Evolutionary conservation across 2,329 filamentous ascomycete genomes (phyloP).

Genomic region (Exophiala sideris): DNA sequence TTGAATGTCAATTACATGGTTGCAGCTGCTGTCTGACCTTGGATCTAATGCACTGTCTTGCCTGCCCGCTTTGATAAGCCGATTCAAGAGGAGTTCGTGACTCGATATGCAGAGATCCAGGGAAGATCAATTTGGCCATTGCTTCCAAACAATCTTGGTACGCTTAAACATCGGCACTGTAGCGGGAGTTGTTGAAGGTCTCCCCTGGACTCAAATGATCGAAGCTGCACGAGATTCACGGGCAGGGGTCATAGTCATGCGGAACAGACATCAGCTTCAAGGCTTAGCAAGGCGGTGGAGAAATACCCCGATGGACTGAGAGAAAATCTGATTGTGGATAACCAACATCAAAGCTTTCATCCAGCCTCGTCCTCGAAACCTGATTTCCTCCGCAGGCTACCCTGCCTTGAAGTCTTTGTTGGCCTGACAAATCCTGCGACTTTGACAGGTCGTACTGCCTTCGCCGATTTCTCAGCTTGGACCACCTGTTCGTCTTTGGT

Average conservation of each 20-base stretch:
- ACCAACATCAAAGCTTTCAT: background rate
- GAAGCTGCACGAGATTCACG: background rate
- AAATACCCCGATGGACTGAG: conserved; percentile 2
- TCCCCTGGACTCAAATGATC: background rate
- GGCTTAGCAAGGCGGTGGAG: conserved; percentile 1
- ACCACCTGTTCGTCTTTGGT: conserved; percentile 24
- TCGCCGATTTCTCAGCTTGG: conserved; percentile 21
- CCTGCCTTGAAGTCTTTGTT: conserved; percentile 4
- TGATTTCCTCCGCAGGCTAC: background rate
- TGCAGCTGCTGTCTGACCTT: background rate
- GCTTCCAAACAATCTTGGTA: background rate
- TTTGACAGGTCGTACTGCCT: conserved; percentile 20
- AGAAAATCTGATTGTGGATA: too few relatives aligned
- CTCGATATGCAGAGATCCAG: background rate
- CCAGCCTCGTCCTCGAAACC: conserved; percentile 7
- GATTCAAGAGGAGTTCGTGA: background rate
- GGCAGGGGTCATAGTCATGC: conserved; percentile 6
- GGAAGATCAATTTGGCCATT: background rate
- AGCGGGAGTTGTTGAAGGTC: background rate
- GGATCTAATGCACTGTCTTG: background rate
- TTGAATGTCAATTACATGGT: too few relatives aligned
- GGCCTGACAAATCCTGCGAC: conserved; percentile 24
- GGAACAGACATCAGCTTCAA: background rate
- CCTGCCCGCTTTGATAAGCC: background rate
- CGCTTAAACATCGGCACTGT: background rate